Base-by-base conservation (phyloP, 1,139 yeast species). In the Zhuliangozyma blackwelliae region DNA sequence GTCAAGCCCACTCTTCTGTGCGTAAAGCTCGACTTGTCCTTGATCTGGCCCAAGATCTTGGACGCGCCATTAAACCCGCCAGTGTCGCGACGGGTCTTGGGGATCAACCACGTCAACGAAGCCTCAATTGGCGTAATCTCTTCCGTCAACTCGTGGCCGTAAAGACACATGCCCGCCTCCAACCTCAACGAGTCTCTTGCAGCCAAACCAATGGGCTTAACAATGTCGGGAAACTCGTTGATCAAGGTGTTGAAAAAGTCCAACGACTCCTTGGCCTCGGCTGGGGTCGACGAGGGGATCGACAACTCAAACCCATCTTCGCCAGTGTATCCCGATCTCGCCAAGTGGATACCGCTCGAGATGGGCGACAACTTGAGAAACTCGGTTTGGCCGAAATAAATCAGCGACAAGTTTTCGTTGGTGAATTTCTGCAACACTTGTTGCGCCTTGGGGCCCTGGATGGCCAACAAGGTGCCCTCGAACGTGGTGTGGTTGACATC, bases 121-220 rank as follows among this genome's bases (percentile, higher is more conserved):
- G 95, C 95, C 52, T 89, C 95, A 7, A 90, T 78, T 11, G 98
- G 98, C 1, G 96, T 82, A 31, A 76, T 79, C n/a, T 67, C 63
- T 51, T 88, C 96, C 43, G 73, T 75, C 51, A 92, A 72, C 61
- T 92, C 98, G 57, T 89, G 86, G 5, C 98, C 98, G 52, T 92
- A 92, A 40, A 92, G 74, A 63, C 98, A 92, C 97, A 92, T 87
- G 30, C 98, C 98, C 3, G 98, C 98, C 66, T 92, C 98, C 41
- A 92, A 68, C 55, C 98, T 78, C 48, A 92, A 72, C 7, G 97
- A 87, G 58, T 92, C 98, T 61, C 98, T 80, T 2, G 98, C 97
- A 23, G 97, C 98, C 40, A 92, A 77, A 7, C 98, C 98, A 51
- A 89, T 85, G 32, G 96, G 95, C 57, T 77, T 79, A 34, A 85